A percentile compares a stretch with the other conserved stretches of the same genome.
Evolutionary conservation across 2,329 filamentous ascomycete genomes (phyloP).

Genomic region (Aspergillus sp.): DNA sequence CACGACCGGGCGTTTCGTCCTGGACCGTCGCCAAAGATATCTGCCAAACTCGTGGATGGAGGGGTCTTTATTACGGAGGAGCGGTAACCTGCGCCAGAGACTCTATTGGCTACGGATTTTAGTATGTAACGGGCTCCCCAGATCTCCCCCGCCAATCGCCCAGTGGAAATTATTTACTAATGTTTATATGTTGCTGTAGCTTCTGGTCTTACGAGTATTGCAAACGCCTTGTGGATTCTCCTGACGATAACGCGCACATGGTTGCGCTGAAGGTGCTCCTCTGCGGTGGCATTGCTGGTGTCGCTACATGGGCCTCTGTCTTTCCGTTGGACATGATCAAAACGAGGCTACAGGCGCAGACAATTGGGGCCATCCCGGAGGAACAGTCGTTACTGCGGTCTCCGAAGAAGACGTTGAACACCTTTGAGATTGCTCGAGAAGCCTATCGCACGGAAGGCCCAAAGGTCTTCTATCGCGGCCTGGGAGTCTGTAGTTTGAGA

Average conservation of each 20-base stretch:
- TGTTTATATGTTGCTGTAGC: slow-evolving; percentile 33
- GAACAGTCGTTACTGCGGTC: slow-evolving; percentile 22
- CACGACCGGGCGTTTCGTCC: slow-evolving; percentile 51
- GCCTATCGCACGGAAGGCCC: slow-evolving; percentile 65
- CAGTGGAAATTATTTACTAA: slow-evolving; percentile 1
- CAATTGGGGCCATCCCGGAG: slow-evolving; percentile 24
- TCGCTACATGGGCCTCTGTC: slow-evolving; percentile 84
- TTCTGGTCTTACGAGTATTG: slow-evolving; percentile 89
- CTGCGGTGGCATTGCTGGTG: slow-evolving; percentile 82
- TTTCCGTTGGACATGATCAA: slow-evolving; percentile 93
- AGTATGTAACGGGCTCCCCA: slow-evolving; percentile 50
- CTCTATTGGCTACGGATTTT: slow-evolving; percentile 93
- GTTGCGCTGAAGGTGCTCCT: slow-evolving; percentile 66
- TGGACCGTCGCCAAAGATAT: slow-evolving; percentile 65
- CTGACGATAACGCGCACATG: slow-evolving; percentile 47
- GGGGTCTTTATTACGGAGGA: slow-evolving; percentile 79
- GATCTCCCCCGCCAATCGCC: slow-evolving; percentile 8
- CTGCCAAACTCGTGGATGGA: slow-evolving; percentile 57
- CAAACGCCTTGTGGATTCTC: slow-evolving; percentile 57
- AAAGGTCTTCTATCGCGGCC: slow-evolving; percentile 67
- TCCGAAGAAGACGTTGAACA: slow-evolving; percentile 41
- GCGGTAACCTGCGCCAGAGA: slow-evolving; percentile 78
- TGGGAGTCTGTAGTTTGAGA: slow-evolving; percentile 77
- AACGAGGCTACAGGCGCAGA: slow-evolving; percentile 82
- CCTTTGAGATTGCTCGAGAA: slow-evolving; percentile 63